Evolutionary conservation across 2,329 filamentous ascomycete species (phyloP), one percentile per base, ranked within the genome.

Genomic region (Pezicula rhizophila): DNA sequence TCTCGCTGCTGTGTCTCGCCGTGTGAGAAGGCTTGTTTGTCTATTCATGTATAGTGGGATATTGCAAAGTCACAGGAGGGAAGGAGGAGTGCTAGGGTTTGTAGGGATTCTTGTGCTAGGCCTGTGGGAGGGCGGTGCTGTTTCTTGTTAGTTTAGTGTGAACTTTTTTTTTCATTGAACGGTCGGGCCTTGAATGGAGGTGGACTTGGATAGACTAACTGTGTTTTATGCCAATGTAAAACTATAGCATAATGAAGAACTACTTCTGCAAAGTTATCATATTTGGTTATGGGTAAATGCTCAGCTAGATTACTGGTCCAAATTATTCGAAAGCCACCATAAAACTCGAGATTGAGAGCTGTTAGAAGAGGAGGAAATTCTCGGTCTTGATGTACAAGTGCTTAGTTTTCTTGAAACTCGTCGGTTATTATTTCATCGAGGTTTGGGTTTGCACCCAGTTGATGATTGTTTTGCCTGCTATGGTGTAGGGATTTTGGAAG

Each of bases 61-160:
- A 64, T 20, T 52, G 55, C 2, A 38, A 46, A 1, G 56, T 67
- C 64, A 1, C 50, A 45, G 14, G 56, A 56, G 0, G 68, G 67
- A 8, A 68, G 62, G 0, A 70, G 57, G 0, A 70, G 60, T 1
- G 64, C 57, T 0, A 70, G 55, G 0, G 67, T 67, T 15, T 56
- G 57, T 3, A 68, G 48, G 0, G 67, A 69, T 48, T 70, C 68
- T 17, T 64, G 53, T 5, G 57, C 47, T 7, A 70, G 55, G 2
- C 55, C 60, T 1, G 46, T 0, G 66, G 67, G 5, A 65, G 56
- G 3, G 66, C 46, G 40, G 5, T 52, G 42, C 23, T 50, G 28
- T 56, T 50, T 40, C 15, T 15, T 15, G 12, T 35, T 14, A 14
- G 12, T 14, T 35, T 12, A 12, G 33, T 14, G 33, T 14, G 5